These are phyloP conservation scores for Russula emetica DNA, from an alignment of 768 basidiomycete species.

Conservation along the genomic window DNA sequence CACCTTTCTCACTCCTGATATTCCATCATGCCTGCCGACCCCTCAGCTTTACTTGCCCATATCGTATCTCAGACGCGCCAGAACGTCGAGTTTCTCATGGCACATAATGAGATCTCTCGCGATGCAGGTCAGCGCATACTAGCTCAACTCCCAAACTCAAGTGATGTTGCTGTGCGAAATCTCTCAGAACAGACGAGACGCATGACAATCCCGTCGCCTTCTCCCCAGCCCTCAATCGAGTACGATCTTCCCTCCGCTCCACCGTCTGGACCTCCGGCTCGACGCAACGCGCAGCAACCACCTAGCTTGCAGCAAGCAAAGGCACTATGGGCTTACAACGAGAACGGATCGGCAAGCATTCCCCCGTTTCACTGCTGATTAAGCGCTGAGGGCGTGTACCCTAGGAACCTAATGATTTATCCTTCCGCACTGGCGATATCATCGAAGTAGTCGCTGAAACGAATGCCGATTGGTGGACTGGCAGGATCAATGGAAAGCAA, in stretches of 20 bases:
- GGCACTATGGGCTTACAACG: conserved; percentile 67
- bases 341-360: conserved; percentile 45
- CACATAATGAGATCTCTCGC: conserved; percentile 41
- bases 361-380: not conserved
- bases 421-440: conserved; percentile 69
- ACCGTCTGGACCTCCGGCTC: conserved; percentile 22
- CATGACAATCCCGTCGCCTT: conserved; percentile 21
- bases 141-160: conserved; percentile 36
- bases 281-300: conserved; percentile 29
- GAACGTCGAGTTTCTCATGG: conserved; percentile 45
- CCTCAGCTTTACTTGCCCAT: conserved; percentile 52
- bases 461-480: conserved; percentile 87
- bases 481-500: conserved; percentile 54
- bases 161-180: conserved; percentile 26
- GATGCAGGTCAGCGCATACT: conserved; percentile 41
- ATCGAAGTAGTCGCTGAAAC: conserved; percentile 77
- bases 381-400: conserved; percentile 10
- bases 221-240: conserved; percentile 3
- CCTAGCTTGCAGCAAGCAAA: conserved; percentile 39
- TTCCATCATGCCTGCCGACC: conserved; percentile 19
- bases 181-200: conserved; percentile 28
- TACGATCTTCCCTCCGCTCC: conserved; percentile 8
- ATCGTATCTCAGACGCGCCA: conserved; percentile 45
- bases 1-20: not conserved
- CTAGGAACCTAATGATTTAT: conserved; percentile 76